Evolutionary conservation across 345 rosid species (phyloP).

Genomic region (Sonneratia caseolaris): DNA sequence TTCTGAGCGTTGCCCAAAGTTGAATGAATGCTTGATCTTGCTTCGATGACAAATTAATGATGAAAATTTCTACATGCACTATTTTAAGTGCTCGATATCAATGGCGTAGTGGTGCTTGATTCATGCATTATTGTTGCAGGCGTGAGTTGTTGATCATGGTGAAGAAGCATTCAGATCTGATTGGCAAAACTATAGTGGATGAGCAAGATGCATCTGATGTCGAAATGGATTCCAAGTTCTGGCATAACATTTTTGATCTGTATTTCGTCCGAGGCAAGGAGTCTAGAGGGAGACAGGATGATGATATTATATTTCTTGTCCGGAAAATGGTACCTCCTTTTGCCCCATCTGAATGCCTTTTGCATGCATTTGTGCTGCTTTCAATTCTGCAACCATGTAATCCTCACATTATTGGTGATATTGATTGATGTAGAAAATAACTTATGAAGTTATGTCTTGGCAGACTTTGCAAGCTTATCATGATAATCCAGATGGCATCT

Average conservation of each 20-base stretch:
- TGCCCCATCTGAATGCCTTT: not conserved
- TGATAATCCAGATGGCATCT: constrained; percentile 37
- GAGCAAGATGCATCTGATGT: constrained; percentile 56
- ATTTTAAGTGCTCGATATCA: not conserved
- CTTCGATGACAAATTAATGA: not conserved
- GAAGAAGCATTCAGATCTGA: constrained; percentile 62
- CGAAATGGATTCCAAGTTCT: constrained; percentile 72
- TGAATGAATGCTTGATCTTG: not conserved
- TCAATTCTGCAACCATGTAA: not conserved
- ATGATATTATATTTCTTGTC: constrained; percentile 81
- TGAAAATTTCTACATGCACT: not conserved
- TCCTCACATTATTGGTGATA: not conserved
- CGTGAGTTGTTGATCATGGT: constrained; percentile 74
- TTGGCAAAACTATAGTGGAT: constrained; percentile 35
- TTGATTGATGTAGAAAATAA: not conserved
- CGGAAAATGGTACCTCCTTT: constrained; percentile 45
- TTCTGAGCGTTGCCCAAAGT: not conserved
- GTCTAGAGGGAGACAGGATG: constrained; percentile 71
- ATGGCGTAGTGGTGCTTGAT: not conserved
- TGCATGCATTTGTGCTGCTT: not conserved
- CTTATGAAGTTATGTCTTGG: constrained; percentile 9
- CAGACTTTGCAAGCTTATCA: constrained; percentile 50
- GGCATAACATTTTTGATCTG: constrained; percentile 79
- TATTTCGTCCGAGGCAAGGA: constrained; percentile 75
- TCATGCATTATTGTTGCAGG: constrained; percentile 25